Base-by-base conservation (phyloP, 495 filamentous ascomycete genomes). In the Neurospora sp. region DNA sequence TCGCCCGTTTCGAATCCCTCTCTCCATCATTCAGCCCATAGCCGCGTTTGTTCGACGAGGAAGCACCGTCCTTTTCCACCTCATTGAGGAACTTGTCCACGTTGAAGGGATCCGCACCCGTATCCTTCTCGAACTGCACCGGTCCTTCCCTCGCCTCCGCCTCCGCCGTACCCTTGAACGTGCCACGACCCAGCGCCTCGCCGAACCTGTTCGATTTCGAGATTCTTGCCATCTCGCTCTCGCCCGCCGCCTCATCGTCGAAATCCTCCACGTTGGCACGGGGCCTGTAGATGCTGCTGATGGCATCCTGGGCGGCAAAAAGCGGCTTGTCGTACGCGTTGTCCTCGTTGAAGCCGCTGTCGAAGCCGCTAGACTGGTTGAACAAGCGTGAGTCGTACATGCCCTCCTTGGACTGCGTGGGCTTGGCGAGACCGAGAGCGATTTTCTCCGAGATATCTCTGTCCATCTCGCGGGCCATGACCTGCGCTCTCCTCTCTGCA, bases 401-500 rank as follows among this genome's bases (percentile, higher is more conserved):
- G 27, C 92, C 86, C 80, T 98, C 96, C 14, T 89, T 89, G 14
- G 89, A 91, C 80, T 93, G 90, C 1, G 96, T 97, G 7, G 96
- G 96, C 81, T 98, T 99, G 35, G 96, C 96, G 44, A 99, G 83
- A 35, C 96, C 96, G 14, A 99, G 86, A 10, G 96, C 96, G 20
- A 99, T 93, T 84, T 98, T 98, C 82, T 99, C 96, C 16, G 93
- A 95, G 74, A 99, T 97, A 82, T 99, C 96, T 74, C 96, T 93
- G 76, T 96, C 93, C 83, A 98, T 96, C 80, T 98, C 95, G 37
- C 94, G 90, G 11, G 96, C 96, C 85, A 98, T 88, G 75, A 96
- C 88, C 78, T 98, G 93, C 39, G 98, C 89, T 10, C 91, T 87
- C 61, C 94, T 89, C 80, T 99, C 96, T 0, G 92, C 89, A 39